Evolutionary conservation across 2,329 filamentous ascomycete genomes (phyloP).

Genomic region (Phialocephala subalpina): DNA sequence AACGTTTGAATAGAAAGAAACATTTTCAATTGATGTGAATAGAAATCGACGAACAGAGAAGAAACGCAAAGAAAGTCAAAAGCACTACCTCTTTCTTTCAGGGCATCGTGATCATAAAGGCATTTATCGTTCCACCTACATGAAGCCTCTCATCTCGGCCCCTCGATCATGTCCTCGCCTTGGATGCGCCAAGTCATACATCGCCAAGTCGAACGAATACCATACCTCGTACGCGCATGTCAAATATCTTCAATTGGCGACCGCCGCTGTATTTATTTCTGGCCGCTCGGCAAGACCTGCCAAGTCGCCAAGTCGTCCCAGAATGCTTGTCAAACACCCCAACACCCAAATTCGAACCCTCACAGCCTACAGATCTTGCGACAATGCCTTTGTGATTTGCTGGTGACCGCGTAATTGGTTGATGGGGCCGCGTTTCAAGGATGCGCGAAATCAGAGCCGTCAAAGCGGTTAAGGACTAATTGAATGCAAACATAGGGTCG

Average conservation of each 20-base stretch:
- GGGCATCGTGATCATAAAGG: background rate
- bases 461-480: background rate
- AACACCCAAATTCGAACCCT: constrained; percentile 10
- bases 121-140: background rate
- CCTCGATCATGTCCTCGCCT: background rate
- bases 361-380: constrained; percentile 18
- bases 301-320: constrained; percentile 16
- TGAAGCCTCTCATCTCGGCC: background rate
- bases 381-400: background rate
- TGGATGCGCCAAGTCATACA: constrained; percentile 25
- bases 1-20: background rate
- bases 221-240: background rate
- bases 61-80: constrained; percentile 1
- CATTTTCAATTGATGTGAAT: background rate
- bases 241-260: constrained; percentile 10
- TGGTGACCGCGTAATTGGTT: constrained; percentile 15
- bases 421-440: constrained; percentile 8
- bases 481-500: constrained; percentile 6
- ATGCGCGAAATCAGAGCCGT: background rate
- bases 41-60: background rate
- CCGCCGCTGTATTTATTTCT: constrained; percentile 13
- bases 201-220: constrained; percentile 30
- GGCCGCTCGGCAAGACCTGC: constrained; percentile 3
- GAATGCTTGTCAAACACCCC: constrained; percentile 17
- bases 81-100: background rate